Percentiles rank a stretch among this genome's conserved stretches.
These are phyloP conservation scores for Geotrichum bryndzae DNA, from an alignment of 1,139 yeast species.

Conservation along the genomic window DNA sequence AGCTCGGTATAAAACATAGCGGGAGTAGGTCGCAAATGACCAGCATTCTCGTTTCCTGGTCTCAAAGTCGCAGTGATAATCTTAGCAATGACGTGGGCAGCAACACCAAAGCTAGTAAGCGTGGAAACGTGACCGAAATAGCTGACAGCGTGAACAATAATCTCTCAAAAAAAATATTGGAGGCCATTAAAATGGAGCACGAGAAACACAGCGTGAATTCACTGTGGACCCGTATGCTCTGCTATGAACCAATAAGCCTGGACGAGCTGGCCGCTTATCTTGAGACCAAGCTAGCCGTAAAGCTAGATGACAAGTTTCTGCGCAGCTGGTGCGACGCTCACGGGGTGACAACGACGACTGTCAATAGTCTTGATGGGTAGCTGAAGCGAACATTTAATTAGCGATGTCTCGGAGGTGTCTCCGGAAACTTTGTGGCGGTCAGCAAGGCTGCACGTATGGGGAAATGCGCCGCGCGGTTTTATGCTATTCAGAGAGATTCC, in stretches of 20 bases:
- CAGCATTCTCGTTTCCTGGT: background rate
- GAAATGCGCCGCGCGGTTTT: background rate
- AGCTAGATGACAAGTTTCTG: conserved; percentile 19
- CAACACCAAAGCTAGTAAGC: background rate
- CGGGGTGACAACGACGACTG: conserved; percentile 21
- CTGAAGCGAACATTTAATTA: background rate
- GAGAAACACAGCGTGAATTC: conserved; percentile 1
- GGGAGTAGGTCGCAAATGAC: conserved; percentile 8
- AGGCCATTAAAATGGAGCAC: background rate
- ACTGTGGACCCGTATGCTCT: conserved; percentile 23
- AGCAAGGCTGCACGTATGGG: background rate
- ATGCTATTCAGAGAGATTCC: background rate
- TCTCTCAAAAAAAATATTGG: background rate
- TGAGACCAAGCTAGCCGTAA: conserved; percentile 15
- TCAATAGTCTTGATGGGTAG: background rate
- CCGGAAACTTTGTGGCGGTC: background rate
- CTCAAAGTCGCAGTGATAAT: background rate
- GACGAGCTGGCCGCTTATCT: conserved; percentile 20
- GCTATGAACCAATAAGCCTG: conserved; percentile 22
- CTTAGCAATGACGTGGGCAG: background rate
- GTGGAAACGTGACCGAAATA: background rate
- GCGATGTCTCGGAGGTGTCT: background rate
- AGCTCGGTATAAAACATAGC: conserved; percentile 5
- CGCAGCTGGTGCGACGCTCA: conserved; percentile 24
- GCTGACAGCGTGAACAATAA: background rate